These are phyloP conservation scores for Podaxis sp. DNA, from an alignment of 768 basidiomycete genomes.

Conservation along the genomic window DNA sequence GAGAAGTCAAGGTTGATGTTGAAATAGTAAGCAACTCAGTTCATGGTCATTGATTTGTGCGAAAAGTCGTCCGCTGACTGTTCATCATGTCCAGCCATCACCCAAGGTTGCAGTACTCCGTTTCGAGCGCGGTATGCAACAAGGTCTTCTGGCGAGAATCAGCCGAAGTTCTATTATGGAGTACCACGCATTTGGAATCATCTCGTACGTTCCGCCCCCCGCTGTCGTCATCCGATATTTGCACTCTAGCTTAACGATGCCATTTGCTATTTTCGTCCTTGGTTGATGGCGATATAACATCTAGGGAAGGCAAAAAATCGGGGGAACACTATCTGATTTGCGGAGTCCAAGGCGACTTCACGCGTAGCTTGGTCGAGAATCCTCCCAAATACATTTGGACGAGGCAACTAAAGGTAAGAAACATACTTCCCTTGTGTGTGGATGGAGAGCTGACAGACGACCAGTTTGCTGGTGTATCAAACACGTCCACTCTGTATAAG, in stretches of 20 bases:
- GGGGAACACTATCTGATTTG: conserved; percentile 82
- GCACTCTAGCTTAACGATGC: neutral
- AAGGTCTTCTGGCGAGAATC: conserved; percentile 76
- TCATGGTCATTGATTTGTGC: neutral
- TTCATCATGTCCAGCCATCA: conserved; percentile 52
- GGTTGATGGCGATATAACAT: neutral
- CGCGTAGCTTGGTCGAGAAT: conserved; percentile 65
- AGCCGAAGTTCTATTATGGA: conserved; percentile 75
- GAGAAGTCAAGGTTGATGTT: conserved; percentile 73
- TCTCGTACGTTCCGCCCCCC: conserved; percentile 51
- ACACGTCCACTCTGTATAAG: conserved; percentile 73
- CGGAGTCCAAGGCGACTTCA: conserved; percentile 85
- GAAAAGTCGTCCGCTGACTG: conserved; percentile 5
- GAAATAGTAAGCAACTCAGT: conserved; percentile 57
- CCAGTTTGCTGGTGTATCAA: conserved; percentile 79
- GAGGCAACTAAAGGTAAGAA: conserved; percentile 67
- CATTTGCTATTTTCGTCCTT: conserved; percentile 1
- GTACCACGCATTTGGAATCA: conserved; percentile 83
- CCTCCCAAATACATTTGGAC: conserved; percentile 78
- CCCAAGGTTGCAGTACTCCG: conserved; percentile 78
- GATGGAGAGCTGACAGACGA: neutral
- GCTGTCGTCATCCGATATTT: neutral
- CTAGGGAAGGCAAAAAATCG: conserved; percentile 68
- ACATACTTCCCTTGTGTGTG: neutral
- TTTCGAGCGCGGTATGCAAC: conserved; percentile 85